Evolutionary conservation across 2,329 filamentous ascomycete species (phyloP), one percentile per base, ranked within the genome.

Genomic region (Botryotinia globosa): DNA sequence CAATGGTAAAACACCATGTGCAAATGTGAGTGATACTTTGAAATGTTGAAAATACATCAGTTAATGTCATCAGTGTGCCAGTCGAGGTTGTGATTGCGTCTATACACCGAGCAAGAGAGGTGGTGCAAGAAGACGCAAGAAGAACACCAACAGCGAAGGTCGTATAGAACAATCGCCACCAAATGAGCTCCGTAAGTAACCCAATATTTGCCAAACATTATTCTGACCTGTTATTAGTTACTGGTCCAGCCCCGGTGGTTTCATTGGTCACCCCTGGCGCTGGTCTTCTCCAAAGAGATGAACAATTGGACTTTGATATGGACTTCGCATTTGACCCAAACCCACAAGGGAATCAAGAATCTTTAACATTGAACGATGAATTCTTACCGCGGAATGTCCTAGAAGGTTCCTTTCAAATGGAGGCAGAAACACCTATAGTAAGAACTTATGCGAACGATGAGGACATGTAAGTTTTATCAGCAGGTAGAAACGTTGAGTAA

Each of bases 1-100:
- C 76, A 84, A 85, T 77, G 84, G 84, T 58, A 82, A 84, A 61
- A 79, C 79, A 61, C 81, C 81, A 54, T 86, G 84, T 78, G 78
- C 81, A 71, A 84, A 82, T 80, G 84, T 85, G 81, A 77, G 82
- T 77, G 25, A 6, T 22, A 14, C 22, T 66, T 44, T 9, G 6
- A 16, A 37, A 20, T 14, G 22, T 18, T 18, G 12, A 58, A 34
- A n/a, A 22, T 20, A 39, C 14, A 59, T n/a, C 12, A 32, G 29
- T 67, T 16, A 59, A 37, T 20, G 22, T 29, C 39, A 48, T 29
- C 8, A 80, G 75, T 81, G 80, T 64, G 62, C 76, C n/a, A 76
- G 74, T 18, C 80, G 77, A 74, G 76, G 76, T n/a, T 78, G 76
- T 42, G 69, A 74, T 39, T 81, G 80, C 51, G 72, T 74, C 22